Percentiles rank a stretch among this genome's conserved stretches.
Evolutionary conservation across 495 filamentous ascomycete species (phyloP).

Genomic region (Usnea hakonensis): DNA sequence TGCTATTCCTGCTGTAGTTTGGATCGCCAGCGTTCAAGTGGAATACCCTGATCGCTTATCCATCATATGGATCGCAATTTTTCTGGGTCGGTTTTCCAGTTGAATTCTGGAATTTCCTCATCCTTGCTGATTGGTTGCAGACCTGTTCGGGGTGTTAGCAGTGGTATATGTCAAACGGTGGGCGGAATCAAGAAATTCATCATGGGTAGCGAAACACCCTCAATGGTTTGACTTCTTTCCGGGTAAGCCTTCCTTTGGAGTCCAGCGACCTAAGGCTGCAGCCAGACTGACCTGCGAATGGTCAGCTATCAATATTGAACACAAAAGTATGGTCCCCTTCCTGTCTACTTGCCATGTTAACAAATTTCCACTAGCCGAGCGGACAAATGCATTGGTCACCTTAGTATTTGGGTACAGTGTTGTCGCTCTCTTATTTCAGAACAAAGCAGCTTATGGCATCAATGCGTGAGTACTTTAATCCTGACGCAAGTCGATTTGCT

Average conservation of each 20-base stretch:
- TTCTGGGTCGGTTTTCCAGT: background rate
- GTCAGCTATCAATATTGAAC: constrained; percentile 51
- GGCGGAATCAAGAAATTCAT: constrained; percentile 19
- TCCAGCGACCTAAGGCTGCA: background rate
- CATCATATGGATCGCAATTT: constrained; percentile 44
- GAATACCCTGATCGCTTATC: constrained; percentile 36
- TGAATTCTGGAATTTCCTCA: too few relatives aligned
- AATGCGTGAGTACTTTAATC: constrained; percentile 32
- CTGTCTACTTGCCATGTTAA: background rate
- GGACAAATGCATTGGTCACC: constrained; percentile 52
- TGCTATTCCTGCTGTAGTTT: constrained; percentile 37
- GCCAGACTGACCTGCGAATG: background rate
- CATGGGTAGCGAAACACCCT: constrained; percentile 1
- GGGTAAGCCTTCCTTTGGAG: background rate
- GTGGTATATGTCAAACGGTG: constrained; percentile 11
- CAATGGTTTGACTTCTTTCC: constrained; percentile 49
- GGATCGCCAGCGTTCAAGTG: constrained; percentile 48
- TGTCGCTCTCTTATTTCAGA: constrained; percentile 50
- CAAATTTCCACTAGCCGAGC: constrained; percentile 30
- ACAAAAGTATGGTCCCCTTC: constrained; percentile 29
- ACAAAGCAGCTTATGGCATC: constrained; percentile 36
- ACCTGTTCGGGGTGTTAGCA: constrained; percentile 32
- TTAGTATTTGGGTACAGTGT: constrained; percentile 55
- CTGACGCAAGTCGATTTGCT: background rate
- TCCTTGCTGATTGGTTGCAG: constrained; percentile 14